Evolutionary conservation across 1,284 basidiomycete species (phyloP).

Genomic region (Ganoderma leucocontextum): DNA sequence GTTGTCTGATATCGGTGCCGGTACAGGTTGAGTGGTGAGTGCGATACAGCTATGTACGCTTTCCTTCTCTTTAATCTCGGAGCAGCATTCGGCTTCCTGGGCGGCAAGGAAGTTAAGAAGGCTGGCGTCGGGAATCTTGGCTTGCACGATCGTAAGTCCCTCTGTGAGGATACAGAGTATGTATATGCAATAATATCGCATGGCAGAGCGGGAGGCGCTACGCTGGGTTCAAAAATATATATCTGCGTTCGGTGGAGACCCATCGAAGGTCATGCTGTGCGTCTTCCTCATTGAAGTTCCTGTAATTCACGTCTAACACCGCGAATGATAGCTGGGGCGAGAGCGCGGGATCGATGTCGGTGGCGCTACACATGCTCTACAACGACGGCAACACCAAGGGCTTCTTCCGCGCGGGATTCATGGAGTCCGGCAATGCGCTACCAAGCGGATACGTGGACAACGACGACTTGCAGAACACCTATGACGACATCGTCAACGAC

Average conservation of each 20-base stretch:
- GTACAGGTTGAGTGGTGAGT: conserved; percentile 7
- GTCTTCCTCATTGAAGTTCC: neutral
- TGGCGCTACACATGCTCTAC: conserved; percentile 15
- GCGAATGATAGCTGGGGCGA: conserved; percentile 17
- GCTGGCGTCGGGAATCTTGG: conserved; percentile 63
- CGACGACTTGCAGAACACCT: conserved; percentile 43
- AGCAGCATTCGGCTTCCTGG: conserved; percentile 56
- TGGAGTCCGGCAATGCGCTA: conserved; percentile 47
- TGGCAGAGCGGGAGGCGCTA: conserved; percentile 48
- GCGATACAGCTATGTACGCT: no score
- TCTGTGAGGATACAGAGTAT: no score
- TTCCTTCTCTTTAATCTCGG: neutral
- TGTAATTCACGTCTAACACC: neutral
- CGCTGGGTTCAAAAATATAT: conserved; percentile 61
- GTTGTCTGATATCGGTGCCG: no score
- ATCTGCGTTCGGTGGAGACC: conserved; percentile 49
- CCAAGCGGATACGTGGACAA: conserved; percentile 41
- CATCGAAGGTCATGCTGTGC: conserved; percentile 41
- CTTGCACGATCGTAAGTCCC: conserved; percentile 56
- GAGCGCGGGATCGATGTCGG: conserved; percentile 20
- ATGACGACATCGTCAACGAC: conserved; percentile 43
- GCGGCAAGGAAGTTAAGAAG: conserved; percentile 55
- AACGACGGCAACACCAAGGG: conserved; percentile 19
- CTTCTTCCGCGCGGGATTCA: conserved; percentile 46
- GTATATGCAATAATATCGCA: no score